Conservation (phyloP, 2,329 filamentous ascomycete genomes). For the Ceratocystis albifundus region DNA sequence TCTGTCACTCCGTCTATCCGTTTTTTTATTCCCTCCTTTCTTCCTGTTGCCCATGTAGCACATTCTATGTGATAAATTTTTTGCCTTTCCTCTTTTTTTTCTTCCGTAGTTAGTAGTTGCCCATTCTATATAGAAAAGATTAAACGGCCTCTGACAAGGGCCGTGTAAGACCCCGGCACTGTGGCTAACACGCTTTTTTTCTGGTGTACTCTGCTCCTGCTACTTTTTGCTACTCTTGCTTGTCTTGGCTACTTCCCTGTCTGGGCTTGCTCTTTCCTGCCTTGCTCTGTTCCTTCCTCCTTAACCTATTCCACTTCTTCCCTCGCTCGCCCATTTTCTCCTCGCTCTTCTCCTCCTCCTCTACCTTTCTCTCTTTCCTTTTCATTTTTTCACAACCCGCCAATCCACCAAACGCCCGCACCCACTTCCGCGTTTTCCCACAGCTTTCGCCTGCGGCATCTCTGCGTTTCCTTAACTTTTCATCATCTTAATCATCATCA, state of each 20-base stretch:
- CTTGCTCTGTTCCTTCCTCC: constrained; percentile 29
- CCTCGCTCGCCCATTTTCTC: constrained; percentile 15
- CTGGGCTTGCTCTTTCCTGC: constrained; percentile 24
- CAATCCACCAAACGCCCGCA: neutral
- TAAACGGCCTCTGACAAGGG: neutral
- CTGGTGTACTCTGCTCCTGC: neutral
- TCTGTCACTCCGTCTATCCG: neutral
- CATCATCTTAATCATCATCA: neutral
- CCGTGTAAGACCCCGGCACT: constrained; percentile 12
- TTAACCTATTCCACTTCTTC: constrained; percentile 12
- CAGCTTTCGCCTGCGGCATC: neutral
- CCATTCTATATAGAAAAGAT: neutral
- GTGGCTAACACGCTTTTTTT: constrained; percentile 13
- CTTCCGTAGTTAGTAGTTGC: neutral
- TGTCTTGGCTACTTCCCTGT: constrained; percentile 13
- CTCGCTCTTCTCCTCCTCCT: constrained; percentile 26
- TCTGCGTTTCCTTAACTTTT: constrained; percentile 3
- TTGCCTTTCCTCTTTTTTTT: constrained; percentile 2
- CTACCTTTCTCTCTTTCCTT: constrained; percentile 13
- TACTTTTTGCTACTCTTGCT: constrained; percentile 5
- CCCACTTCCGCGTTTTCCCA: neutral
- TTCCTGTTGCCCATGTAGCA: neutral
- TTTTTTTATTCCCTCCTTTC: constrained; percentile 11
- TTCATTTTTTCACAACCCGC: constrained; percentile 7
- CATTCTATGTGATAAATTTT: neutral